Base-by-base conservation (phyloP, 306 rosid genomes). In the Nissolia schottii region DNA sequence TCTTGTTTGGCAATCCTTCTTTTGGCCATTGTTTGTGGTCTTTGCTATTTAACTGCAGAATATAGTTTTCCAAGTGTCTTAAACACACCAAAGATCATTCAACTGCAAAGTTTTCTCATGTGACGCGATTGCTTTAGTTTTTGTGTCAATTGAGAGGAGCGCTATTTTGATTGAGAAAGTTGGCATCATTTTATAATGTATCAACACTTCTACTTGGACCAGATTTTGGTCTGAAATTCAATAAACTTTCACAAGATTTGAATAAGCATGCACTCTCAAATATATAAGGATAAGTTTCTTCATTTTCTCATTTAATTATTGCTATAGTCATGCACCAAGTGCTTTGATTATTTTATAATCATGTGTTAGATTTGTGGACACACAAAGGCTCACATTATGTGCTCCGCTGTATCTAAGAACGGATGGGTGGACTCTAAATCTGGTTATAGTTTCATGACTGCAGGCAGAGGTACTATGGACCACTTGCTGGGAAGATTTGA, bases 381-480 rank as follows among this genome's bases (percentile, higher is more conserved):
- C 34, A 37, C 49, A 22, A 18, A 14, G 61, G 38, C 61, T 71
- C 31, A 13, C 58, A 37, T 70, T 61, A 14, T 67, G 15, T 76
- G 38, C 14, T 34, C 20, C 27, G 6, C 48, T 46, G 20, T 28
- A 12, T 37, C 50, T 79, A 27, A 40, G 50, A 76, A 67, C 45
- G 35, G 41, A 4, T 15, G 63, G 15, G 63, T 35, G 74, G 76
- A 70, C 66, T 71, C 68, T 77, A 45, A 68, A 83, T 57, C 70
- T 76, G 66, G 80, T 35, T 82, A 65, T 71, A 67, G 71, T 74
- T 79, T 50, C 67, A 34, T 67, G 75, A n/a, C 69, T 76, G 83
- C 90, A 94, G 99, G 96, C 86, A 18, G 87, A 88, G 76, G 67
- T 82, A 16, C 68, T 94, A 63, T 82, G 84, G 91, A 71, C 80